Conservation (phyloP, 208 protist genomes). For the Trypanosoma mega region DNA sequence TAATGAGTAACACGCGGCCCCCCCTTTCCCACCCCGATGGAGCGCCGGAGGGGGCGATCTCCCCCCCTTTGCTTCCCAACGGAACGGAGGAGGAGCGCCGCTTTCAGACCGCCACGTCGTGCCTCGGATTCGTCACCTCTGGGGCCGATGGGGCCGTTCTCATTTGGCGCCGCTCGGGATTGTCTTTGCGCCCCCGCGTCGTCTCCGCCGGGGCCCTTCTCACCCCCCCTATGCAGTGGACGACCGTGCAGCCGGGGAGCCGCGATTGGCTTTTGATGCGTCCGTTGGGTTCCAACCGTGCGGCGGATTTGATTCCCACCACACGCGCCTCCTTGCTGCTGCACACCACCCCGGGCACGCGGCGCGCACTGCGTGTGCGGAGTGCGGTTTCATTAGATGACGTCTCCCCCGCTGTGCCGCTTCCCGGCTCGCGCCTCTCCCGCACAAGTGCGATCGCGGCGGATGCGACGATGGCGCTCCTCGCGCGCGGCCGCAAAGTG, state of each 20-base stretch:
- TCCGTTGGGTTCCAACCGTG: no score
- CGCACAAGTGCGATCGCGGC: conserved; percentile 25
- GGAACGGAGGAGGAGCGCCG: neutral
- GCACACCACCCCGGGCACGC: conserved; percentile 26
- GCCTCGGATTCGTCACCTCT: conserved; percentile 66
- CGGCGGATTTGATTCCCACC: neutral
- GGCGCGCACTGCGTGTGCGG: conserved; percentile 15
- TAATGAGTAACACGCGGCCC: no score
- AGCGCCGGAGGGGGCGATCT: no score
- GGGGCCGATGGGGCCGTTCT: conserved; percentile 51
- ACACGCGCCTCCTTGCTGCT: conserved; percentile 10
- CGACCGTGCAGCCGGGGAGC: conserved; percentile 24
- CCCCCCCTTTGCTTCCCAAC: neutral
- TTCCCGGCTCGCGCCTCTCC: conserved; percentile 10
- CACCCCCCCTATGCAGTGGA: conserved; percentile 14
- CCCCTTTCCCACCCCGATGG: no score
- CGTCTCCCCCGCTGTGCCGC: conserved; percentile 12
- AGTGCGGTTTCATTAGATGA: conserved; percentile 26
- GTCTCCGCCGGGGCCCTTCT: conserved; percentile 16
- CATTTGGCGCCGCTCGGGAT: conserved; percentile 46
- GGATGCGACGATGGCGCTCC: conserved; percentile 21
- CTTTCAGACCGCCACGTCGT: conserved; percentile 31
- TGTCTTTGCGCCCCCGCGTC: conserved; percentile 9
- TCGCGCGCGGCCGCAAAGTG: conserved; percentile 35
- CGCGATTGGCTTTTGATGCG: conserved; percentile 22